Conservation (phyloP, 176 grass and related monocot genomes). For the Olyra latifolia region DNA sequence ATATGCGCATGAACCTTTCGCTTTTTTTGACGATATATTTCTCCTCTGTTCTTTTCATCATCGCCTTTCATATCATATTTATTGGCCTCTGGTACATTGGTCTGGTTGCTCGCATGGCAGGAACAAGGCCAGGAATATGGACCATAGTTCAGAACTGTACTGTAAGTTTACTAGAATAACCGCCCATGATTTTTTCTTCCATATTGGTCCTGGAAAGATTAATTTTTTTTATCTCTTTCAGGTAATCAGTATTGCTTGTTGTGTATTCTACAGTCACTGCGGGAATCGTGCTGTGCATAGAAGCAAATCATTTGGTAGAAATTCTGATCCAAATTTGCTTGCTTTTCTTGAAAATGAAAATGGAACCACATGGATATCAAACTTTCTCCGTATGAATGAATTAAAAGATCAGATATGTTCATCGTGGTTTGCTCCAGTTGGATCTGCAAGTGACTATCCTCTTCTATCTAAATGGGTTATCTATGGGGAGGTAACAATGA, state of each 20-base stretch:
- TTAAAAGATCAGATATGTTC: constrained; percentile 95
- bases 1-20: constrained; percentile 97
- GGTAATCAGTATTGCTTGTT: constrained; percentile 93
- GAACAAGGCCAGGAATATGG: constrained; percentile 80
- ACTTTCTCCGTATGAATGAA: constrained; percentile 76
- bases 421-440: constrained; percentile 94
- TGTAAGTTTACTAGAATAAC: constrained; percentile 49
- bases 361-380: constrained; percentile 73
- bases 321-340: constrained; percentile 49
- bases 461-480: constrained; percentile 91
- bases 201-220: neutral
- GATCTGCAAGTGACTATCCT: constrained; percentile 91
- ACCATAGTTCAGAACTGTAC: constrained; percentile 90
- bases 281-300: constrained; percentile 76
- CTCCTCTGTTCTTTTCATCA: constrained; percentile 85
- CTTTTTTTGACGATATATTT: constrained; percentile 93
- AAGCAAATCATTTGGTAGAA: constrained; percentile 57
- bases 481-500: constrained; percentile 75
- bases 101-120: constrained; percentile 80
- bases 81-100: constrained; percentile 95
- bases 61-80: constrained; percentile 84
- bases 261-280: constrained; percentile 90
- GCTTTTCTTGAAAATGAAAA: constrained; percentile 61
- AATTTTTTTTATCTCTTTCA: constrained; percentile 42
- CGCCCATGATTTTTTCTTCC: neutral